Percentiles rank a stretch among this genome's conserved stretches.
Evolutionary conservation across 140 eudicot species (phyloP).

Genomic region (Flaveria floridana): DNA sequence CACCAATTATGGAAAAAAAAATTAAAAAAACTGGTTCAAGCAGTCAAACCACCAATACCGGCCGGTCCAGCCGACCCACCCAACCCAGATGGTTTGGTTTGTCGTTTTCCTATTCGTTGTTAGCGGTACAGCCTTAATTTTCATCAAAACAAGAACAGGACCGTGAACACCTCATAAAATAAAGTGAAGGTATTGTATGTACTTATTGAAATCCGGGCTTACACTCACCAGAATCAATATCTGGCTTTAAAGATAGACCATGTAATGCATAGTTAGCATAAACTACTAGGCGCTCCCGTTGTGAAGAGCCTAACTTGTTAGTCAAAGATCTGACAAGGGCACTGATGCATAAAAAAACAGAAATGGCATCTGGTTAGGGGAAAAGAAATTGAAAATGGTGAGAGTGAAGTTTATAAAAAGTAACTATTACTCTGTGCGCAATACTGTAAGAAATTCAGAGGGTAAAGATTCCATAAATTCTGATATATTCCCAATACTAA

Average conservation of each 20-base stretch:
- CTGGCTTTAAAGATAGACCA: slow-evolving; percentile 51
- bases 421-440: slow-evolving; percentile 71
- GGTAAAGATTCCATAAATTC: slow-evolving; percentile 89
- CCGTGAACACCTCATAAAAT: background rate
- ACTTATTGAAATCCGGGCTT: background rate
- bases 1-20: background rate
- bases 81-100: background rate
- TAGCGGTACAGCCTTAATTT: background rate
- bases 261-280: slow-evolving; percentile 78
- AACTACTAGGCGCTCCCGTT: slow-evolving; percentile 50
- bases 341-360: slow-evolving; percentile 42
- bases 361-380: background rate
- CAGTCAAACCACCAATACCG: background rate
- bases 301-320: slow-evolving; percentile 74
- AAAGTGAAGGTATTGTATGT: background rate
- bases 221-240: slow-evolving; percentile 48
- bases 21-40: background rate
- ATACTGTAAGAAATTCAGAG: slow-evolving; percentile 65
- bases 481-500: slow-evolving; percentile 67
- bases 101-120: background rate
- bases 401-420: background rate
- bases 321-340: slow-evolving; percentile 71
- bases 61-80: background rate
- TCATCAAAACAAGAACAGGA: background rate
- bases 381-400: background rate